Evolutionary conservation across 139 green algal genomes (phyloP), one percentile per base, ranked within the genome.

Genomic region (Micromonas commoda): DNA sequence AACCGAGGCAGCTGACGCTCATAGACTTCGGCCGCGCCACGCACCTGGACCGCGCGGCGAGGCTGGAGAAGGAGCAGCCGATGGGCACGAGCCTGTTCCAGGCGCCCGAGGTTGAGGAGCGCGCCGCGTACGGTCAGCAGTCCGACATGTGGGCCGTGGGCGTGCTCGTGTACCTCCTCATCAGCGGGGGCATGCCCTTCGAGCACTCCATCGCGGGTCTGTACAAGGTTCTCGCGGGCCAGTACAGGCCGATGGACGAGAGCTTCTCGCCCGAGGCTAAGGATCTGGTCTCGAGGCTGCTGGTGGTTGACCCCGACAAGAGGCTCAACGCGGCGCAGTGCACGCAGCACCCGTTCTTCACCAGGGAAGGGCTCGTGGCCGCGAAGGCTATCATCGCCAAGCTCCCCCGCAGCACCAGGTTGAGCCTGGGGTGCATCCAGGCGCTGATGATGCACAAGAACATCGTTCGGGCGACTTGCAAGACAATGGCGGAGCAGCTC

Each of bases 281-380:
- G 19, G 45, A 68, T 28, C 38, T 77, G 20, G 29, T 77, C 4
- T 51, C 45, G 9, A 67, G 52, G 52, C 52, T 77, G 52, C 29
- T 77, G 6, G 28, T 69, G 5, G 51, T 67, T 9, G 32, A 77
- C 29, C 51, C 71, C 1, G 21, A 3, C 16, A 52, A 35, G 45
- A 51, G 71, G 5, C 45, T 77, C n/a, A 77, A 77, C 52, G 71
- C 71, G 39, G 26, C 71, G 71, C 71, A 77, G 53, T 60, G 28
- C 19, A 45, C 9, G 28, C 35, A 33, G 71, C 71, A 77, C 26
- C 16, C 45, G 9, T 57, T 57, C 45, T 57, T 57, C 45, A 23
- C 45, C 45, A 16, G 9, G 45, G 16, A 57, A 16, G 45, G 45
- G 9, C 9, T 16, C 9, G 9, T 16, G 9, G 45, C 45, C 9